Base-by-base conservation (phyloP, 2,329 filamentous ascomycete genomes). In the Cyclaneusma minus region DNA sequence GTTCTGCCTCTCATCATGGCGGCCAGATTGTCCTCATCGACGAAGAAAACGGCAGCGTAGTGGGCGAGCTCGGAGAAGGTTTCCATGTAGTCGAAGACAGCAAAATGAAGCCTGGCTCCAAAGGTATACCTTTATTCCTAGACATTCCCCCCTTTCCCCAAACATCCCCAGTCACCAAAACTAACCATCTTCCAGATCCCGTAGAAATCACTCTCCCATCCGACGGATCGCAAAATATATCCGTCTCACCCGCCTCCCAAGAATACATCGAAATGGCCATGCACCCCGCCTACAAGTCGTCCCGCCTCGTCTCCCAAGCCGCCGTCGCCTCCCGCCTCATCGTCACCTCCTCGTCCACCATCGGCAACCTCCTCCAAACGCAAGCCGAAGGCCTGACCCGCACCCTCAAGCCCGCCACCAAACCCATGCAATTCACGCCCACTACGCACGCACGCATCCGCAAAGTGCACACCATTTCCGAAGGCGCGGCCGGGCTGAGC, bases 1-100 rank as follows among this genome's bases (percentile, higher is more conserved):
- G 65, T 40, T 60, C 65, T 27, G 72, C 68, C 41, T 58, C 59
- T 4, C 48, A 42, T 29, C 63, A 71, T 38, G 50, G 68, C 18
- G 81, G 85, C 10, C 74, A 89, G 49, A 87, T 94, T 40, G 87
- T 98, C 4, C 64, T 98, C 7, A 62, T 98, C 10, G 84, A 98
- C 45, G 89, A 98, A 52, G 87, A 95, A 48, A 80, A 98, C 52
- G 89, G 89, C 27, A 91, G 82, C 41, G 80, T 98, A 6, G 80
- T 98, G 15, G 89, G 89, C 23, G 87, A 98, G 55, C 58, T 98
- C 34, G 72, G 78, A 31, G 78, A 87, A 31, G 78, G 76, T 11
- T 87, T 82, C 43, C 62, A 84, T 37, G 66, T 93, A 11, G 62
- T 87, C 10, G 84, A 94, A 44, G 70, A 85, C 37, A 60, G 68